phyloP scores from a whole-genome alignment of 2,329 filamentous ascomycete genomes.

The Penicillium sp. region DNA sequence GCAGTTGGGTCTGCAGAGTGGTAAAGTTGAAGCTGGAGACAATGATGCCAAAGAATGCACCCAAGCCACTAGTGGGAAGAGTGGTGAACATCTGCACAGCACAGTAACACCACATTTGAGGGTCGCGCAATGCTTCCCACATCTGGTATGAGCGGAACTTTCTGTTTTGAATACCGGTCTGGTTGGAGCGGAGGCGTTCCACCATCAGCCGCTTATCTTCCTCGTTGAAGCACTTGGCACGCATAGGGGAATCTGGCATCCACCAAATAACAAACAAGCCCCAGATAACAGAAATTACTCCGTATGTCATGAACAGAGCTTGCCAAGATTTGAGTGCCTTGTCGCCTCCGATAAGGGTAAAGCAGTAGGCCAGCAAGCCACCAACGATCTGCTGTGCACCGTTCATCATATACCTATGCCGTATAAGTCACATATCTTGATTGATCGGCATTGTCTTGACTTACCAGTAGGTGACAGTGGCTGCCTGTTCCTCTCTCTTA shows the following conservation, averaged over 20 bases:
- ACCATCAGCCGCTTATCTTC: slow-evolving; percentile 66
- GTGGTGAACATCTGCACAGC: slow-evolving; percentile 71
- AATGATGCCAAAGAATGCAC: slow-evolving; percentile 73
- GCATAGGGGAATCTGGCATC: slow-evolving; percentile 71
- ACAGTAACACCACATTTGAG: slow-evolving; percentile 66
- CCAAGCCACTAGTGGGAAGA: slow-evolving; percentile 70
- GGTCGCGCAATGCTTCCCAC: slow-evolving; percentile 62
- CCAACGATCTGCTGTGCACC: slow-evolving; percentile 72
- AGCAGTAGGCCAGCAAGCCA: slow-evolving; percentile 64
- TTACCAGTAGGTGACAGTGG: slow-evolving; percentile 33
- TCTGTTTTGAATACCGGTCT: slow-evolving; percentile 62
- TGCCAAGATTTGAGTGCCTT: slow-evolving; percentile 65
- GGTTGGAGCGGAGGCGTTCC: slow-evolving; percentile 61
- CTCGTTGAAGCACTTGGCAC: slow-evolving; percentile 68
- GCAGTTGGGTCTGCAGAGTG: slow-evolving; percentile 67
- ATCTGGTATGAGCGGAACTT: slow-evolving; percentile 56
- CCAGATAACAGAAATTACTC: slow-evolving; percentile 63
- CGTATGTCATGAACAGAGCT: slow-evolving; percentile 67
- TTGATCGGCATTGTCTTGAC: background rate
- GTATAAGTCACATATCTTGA: background rate
- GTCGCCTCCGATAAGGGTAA: slow-evolving; percentile 53
- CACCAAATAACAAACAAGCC: slow-evolving; percentile 64
- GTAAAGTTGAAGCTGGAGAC: slow-evolving; percentile 68
- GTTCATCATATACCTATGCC: slow-evolving; percentile 69
- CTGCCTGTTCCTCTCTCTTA: slow-evolving; percentile 34